Conservation (phyloP, 2,329 filamentous ascomycete genomes). For the Allantophomopsis lycopodina region DNA sequence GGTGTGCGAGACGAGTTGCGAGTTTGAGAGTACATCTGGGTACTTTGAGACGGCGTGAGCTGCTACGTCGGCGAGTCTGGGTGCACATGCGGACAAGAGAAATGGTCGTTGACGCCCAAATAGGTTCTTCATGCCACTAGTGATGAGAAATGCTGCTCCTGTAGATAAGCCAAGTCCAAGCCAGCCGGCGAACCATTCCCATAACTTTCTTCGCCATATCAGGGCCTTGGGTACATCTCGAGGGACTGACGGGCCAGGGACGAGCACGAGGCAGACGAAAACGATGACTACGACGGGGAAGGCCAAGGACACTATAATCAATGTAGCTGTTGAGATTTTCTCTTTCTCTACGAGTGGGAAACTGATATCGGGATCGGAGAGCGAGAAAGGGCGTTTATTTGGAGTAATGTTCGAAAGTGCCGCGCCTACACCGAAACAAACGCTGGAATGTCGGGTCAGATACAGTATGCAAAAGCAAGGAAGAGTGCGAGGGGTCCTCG, state of each 20-base stretch:
- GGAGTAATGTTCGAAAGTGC: slow-evolving; percentile 45
- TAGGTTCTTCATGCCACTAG: slow-evolving; percentile 70
- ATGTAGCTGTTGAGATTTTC: slow-evolving; percentile 53
- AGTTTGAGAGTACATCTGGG: slow-evolving; percentile 31
- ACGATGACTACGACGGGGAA: slow-evolving; percentile 56
- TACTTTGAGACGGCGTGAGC: slow-evolving; percentile 51
- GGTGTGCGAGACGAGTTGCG: slow-evolving; percentile 56
- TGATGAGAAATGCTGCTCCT: slow-evolving; percentile 64
- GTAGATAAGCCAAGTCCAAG: slow-evolving; percentile 67
- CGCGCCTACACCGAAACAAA: slow-evolving; percentile 42
- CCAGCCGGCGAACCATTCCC: slow-evolving; percentile 81
- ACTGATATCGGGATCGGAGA: slow-evolving; percentile 62
- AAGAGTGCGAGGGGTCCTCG: slow-evolving; percentile 3
- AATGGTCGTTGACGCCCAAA: slow-evolving; percentile 53
- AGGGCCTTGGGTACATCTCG: slow-evolving; percentile 46
- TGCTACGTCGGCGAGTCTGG: slow-evolving; percentile 51
- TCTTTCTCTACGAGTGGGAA: slow-evolving; percentile 61
- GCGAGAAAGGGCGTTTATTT: slow-evolving; percentile 57
- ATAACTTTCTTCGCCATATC: slow-evolving; percentile 71
- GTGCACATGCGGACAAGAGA: slow-evolving; percentile 57
- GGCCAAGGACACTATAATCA: slow-evolving; percentile 48
- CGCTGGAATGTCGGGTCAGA: slow-evolving; percentile 19
- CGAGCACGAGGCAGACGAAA: slow-evolving; percentile 52
- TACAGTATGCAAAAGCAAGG: no score
- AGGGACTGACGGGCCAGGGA: slow-evolving; percentile 58